Conservation (phyloP, 352 stramenopile species). For the Pythium aquatile region DNA sequence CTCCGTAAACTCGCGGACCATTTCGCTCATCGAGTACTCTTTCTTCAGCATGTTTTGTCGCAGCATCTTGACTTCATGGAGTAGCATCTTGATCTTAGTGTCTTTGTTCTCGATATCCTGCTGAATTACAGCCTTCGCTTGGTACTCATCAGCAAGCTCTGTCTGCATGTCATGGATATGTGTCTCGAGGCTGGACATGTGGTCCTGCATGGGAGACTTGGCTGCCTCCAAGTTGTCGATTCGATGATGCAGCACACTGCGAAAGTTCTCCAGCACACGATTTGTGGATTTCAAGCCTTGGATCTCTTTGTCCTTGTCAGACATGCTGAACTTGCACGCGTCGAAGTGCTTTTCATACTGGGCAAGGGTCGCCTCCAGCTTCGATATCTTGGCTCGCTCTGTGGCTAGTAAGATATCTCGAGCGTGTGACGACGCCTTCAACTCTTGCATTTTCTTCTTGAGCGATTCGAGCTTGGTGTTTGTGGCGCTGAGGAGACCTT, state of each 20-base stretch:
- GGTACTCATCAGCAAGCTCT: conserved; percentile 73
- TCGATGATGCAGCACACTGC: conserved; percentile 71
- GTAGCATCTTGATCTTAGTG: conserved; percentile 69
- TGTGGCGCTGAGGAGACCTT: conserved; percentile 72
- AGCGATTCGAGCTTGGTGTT: conserved; percentile 82
- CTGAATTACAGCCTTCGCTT: conserved; percentile 52
- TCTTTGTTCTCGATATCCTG: conserved; percentile 75
- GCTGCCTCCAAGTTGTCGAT: conserved; percentile 74
- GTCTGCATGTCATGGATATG: conserved; percentile 80
- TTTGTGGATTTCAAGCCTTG: conserved; percentile 67
- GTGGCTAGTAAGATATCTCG: conserved; percentile 71
- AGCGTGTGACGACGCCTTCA: conserved; percentile 68
- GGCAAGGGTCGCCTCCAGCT: conserved; percentile 58
- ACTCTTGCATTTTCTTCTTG: conserved; percentile 84
- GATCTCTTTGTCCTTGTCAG: conserved; percentile 75
- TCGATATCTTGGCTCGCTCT: conserved; percentile 61
- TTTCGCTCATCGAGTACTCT: conserved; percentile 75
- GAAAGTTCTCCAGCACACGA: conserved; percentile 79
- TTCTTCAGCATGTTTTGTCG: conserved; percentile 76
- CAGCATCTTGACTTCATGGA: conserved; percentile 73
- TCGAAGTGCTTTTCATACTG: conserved; percentile 82
- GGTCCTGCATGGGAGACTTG: conserved; percentile 67
- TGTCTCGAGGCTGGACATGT: conserved; percentile 51
- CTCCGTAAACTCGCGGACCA: conserved; percentile 73
- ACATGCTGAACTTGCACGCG: conserved; percentile 54